These are phyloP conservation scores for Peronospora tabacina DNA, from an alignment of 352 stramenopile species.

Conservation along the genomic window DNA sequence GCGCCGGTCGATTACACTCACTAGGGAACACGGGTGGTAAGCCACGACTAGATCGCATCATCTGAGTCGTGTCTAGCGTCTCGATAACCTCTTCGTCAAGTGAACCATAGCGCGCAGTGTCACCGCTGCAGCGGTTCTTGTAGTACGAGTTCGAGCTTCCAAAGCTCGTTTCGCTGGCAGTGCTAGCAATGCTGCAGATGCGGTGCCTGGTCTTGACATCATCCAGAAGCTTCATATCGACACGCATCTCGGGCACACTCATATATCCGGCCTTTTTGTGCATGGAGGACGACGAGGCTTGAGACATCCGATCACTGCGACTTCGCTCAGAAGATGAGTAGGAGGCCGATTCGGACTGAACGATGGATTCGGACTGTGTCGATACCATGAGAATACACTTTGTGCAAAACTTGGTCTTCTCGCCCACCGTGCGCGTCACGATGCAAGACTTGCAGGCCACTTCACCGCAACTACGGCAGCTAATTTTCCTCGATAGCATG, in stretches of 20 bases:
- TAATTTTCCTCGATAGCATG: slow-evolving; percentile 65
- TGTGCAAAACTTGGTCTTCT: slow-evolving; percentile 65
- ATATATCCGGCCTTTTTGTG: slow-evolving; percentile 7
- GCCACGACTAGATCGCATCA: slow-evolving; percentile 19
- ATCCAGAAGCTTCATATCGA: slow-evolving; percentile 42
- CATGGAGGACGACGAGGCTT: slow-evolving; percentile 24
- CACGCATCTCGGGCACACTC: slow-evolving; percentile 17
- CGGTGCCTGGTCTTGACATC: slow-evolving; percentile 23
- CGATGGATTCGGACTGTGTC: slow-evolving; percentile 26
- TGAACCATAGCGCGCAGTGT: slow-evolving; percentile 20
- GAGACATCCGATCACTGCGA: slow-evolving; percentile 20
- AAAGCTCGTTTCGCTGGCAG: slow-evolving; percentile 41
- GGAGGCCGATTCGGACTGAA: slow-evolving; percentile 25
- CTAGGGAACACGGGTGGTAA: slow-evolving; percentile 7
- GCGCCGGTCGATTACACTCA: slow-evolving; percentile 8
- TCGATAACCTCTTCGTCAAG: slow-evolving; percentile 39
- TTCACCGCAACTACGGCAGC: slow-evolving; percentile 69
- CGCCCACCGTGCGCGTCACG: slow-evolving; percentile 39
- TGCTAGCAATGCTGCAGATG: slow-evolving; percentile 33
- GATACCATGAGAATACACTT: slow-evolving; percentile 60
- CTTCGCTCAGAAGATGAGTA: slow-evolving; percentile 24
- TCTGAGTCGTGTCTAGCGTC: slow-evolving; percentile 35
- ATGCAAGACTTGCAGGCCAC: slow-evolving; percentile 73
- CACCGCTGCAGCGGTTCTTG: slow-evolving; percentile 25
- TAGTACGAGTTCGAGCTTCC: slow-evolving; percentile 29